These are phyloP conservation scores for Corymbia citriodora DNA, from an alignment of 441 rosid species.

Conservation along the genomic window DNA sequence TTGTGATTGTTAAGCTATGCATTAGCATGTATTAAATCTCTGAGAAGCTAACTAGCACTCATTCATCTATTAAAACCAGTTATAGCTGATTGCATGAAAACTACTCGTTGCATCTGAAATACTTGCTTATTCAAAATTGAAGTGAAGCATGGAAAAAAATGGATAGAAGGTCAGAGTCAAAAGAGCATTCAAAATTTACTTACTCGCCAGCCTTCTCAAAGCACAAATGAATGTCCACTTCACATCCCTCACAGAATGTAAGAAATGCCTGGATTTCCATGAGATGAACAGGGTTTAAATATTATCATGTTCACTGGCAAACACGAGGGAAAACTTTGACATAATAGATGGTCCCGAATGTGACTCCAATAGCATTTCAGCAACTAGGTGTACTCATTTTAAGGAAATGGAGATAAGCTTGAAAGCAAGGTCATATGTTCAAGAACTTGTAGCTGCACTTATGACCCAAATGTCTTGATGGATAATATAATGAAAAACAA, in stretches of 20 bases:
- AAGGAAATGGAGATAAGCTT: not conserved
- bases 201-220: slow-evolving; percentile 92
- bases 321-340: not conserved
- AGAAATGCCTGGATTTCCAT: slow-evolving; percentile 65
- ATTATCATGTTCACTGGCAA: not conserved
- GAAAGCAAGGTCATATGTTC: not conserved
- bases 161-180: not conserved
- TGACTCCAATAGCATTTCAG: not conserved
- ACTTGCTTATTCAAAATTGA: not conserved
- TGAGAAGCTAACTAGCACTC: not conserved
- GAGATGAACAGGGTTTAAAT: not conserved
- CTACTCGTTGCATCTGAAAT: not conserved
- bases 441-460: not conserved
- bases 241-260: slow-evolving; percentile 87
- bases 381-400: not conserved
- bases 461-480: not conserved
- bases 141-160: not conserved
- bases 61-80: not conserved
- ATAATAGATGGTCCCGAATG: not conserved
- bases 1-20: not conserved
- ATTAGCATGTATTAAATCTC: not conserved
- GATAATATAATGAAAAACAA: not conserved
- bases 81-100: not conserved
- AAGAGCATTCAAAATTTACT: slow-evolving; percentile 21
- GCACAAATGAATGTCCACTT: slow-evolving; percentile 73